These are phyloP conservation scores for Croton laevigatus DNA, from an alignment of 441 rosid genomes.

Conservation along the genomic window DNA sequence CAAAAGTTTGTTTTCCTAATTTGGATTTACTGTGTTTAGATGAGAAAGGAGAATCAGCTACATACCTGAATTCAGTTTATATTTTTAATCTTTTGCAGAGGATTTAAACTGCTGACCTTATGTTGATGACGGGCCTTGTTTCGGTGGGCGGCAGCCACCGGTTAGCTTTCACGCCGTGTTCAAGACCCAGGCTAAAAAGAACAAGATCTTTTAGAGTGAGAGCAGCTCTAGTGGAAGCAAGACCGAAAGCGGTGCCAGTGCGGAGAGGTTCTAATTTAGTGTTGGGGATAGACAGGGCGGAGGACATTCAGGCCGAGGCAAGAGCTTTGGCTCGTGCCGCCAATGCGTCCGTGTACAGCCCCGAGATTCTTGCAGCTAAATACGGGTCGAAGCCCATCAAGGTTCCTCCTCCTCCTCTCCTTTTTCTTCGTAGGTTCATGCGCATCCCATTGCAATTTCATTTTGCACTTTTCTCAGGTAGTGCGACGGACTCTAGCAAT, in stretches of 20 bases:
- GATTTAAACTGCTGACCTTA: neutral
- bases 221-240: constrained; percentile 36
- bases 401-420: constrained; percentile 31
- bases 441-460: neutral
- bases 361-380: constrained; percentile 54
- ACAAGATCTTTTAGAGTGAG: constrained; percentile 4
- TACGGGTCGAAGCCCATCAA: constrained; percentile 73
- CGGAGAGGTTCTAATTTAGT: constrained; percentile 17
- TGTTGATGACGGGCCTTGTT: constrained; percentile 24
- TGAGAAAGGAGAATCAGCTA: neutral
- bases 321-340: constrained; percentile 76
- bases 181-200: neutral
- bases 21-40: neutral
- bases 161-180: constrained; percentile 10
- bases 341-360: constrained; percentile 66
- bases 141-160: constrained; percentile 24
- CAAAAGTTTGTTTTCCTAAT: no score
- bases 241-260: constrained; percentile 22
- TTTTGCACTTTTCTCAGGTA: constrained; percentile 38
- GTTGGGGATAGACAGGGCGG: constrained; percentile 47
- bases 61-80: neutral
- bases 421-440: constrained; percentile 7
- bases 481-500: constrained; percentile 67
- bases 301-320: constrained; percentile 79
- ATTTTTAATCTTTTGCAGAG: neutral